Percentiles rank a stretch among this genome's conserved stretches.
Evolutionary conservation across 2,329 filamentous ascomycete species (phyloP).

Genomic region (Aspergillus neotritici): DNA sequence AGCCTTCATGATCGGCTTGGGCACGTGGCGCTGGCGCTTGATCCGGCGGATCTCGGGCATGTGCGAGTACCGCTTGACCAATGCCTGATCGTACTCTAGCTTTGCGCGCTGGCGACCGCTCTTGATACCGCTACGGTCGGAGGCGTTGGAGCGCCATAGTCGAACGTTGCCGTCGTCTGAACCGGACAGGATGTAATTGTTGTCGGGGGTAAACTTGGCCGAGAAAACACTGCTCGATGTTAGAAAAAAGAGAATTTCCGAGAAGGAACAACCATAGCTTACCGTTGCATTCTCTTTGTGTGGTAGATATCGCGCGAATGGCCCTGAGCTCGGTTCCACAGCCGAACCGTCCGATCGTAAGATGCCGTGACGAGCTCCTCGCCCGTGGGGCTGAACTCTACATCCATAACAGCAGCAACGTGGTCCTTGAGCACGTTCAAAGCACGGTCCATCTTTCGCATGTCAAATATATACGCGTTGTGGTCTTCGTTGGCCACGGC

Average conservation of each 20-base stretch:
- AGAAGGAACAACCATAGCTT: slow-evolving; percentile 12
- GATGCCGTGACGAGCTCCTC: slow-evolving; percentile 87
- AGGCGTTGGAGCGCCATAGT: slow-evolving; percentile 84
- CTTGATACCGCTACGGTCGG: slow-evolving; percentile 76
- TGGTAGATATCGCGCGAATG: slow-evolving; percentile 92
- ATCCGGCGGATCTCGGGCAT: slow-evolving; percentile 96
- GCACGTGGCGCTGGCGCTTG: slow-evolving; percentile 81
- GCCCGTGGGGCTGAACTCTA: slow-evolving; percentile 91
- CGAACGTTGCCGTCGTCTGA: slow-evolving; percentile 90
- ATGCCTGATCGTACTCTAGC: slow-evolving; percentile 82
- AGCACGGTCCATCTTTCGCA: slow-evolving; percentile 80
- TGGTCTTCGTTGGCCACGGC: slow-evolving; percentile 92
- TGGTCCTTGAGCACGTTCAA: slow-evolving; percentile 87
- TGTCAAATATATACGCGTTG: slow-evolving; percentile 89
- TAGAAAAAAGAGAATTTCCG: slow-evolving; percentile 9
- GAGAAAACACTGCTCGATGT: slow-evolving; percentile 63
- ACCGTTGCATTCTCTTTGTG: slow-evolving; percentile 90
- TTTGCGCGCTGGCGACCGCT: slow-evolving; percentile 78
- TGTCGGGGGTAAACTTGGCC: slow-evolving; percentile 78
- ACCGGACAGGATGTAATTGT: slow-evolving; percentile 81
- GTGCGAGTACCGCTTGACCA: slow-evolving; percentile 79
- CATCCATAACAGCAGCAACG: slow-evolving; percentile 89
- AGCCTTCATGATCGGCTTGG: slow-evolving; percentile 92
- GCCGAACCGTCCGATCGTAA: slow-evolving; percentile 78
- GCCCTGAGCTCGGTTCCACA: slow-evolving; percentile 75